Evolutionary conservation across 2,329 filamentous ascomycete species (phyloP).

Genomic region (Cercospora sesami): DNA sequence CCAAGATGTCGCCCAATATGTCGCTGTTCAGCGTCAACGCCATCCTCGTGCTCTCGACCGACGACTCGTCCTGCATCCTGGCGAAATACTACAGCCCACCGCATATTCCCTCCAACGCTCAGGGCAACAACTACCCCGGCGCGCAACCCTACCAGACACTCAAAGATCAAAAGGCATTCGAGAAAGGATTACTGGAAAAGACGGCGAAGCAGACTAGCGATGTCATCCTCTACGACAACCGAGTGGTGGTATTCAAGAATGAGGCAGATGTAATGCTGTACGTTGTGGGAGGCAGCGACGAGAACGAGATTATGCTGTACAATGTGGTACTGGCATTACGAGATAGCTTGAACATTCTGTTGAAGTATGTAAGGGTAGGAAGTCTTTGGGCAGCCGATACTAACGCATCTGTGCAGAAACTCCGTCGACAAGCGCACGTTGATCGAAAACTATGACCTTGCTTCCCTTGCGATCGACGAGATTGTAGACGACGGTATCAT

Average conservation of each 20-base stretch:
- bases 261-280: slow-evolving; percentile 97
- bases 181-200: slow-evolving; percentile 93
- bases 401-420: slow-evolving; percentile 60
- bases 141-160: slow-evolving; percentile 80
- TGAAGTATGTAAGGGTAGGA: slow-evolving; percentile 65
- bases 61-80: slow-evolving; percentile 89
- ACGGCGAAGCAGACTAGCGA: slow-evolving; percentile 93
- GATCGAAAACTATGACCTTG: slow-evolving; percentile 97
- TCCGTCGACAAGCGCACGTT: slow-evolving; percentile 96
- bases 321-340: slow-evolving; percentile 85
- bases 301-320: slow-evolving; percentile 97
- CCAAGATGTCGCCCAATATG: slow-evolving; percentile 53
- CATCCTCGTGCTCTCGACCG: slow-evolving; percentile 60
- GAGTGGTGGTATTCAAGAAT: slow-evolving; percentile 95
- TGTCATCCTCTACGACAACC: slow-evolving; percentile 96
- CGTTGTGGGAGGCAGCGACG: slow-evolving; percentile 83
- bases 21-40: slow-evolving; percentile 57
- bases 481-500: slow-evolving; percentile 95
- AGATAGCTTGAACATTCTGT: slow-evolving; percentile 83
- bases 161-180: slow-evolving; percentile 94
- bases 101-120: slow-evolving; percentile 55
- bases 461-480: slow-evolving; percentile 91
- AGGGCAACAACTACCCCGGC: slow-evolving; percentile 60
- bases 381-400: not conserved
- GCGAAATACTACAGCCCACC: slow-evolving; percentile 86